Evolutionary conservation across 208 protist genomes (phyloP).

Genomic region (Leishmania aethiopica): DNA sequence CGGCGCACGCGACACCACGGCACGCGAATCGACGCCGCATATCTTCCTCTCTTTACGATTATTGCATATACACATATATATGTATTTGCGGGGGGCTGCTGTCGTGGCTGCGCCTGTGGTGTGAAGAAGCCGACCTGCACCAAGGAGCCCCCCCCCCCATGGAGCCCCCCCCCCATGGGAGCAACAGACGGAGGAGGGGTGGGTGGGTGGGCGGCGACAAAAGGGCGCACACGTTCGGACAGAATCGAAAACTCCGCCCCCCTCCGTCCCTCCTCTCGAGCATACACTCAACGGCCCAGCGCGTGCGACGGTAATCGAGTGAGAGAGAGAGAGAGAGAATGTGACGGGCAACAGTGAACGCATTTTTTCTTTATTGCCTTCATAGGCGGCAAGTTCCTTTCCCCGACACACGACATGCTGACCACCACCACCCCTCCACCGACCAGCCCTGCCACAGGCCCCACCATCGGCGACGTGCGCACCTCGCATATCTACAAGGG

Average conservation of each 20-base stretch:
- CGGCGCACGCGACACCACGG: background rate
- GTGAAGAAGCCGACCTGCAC: background rate
- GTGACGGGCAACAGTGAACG: too few relatives aligned
- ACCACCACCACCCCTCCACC: too few relatives aligned
- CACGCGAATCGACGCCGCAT: background rate
- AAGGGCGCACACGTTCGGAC: background rate
- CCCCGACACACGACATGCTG: too few relatives aligned
- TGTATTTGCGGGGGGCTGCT: too few relatives aligned
- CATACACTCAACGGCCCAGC: background rate
- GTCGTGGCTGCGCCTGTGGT: background rate
- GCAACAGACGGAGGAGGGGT: background rate
- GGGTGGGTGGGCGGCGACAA: background rate
- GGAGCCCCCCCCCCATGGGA: too few relatives aligned
- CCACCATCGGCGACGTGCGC: background rate
- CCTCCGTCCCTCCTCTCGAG: background rate
- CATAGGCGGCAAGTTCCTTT: background rate
- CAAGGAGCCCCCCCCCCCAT: too few relatives aligned
- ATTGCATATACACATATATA: too few relatives aligned
- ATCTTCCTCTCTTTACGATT: background rate
- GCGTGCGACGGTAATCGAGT: background rate
- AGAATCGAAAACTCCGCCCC: background rate
- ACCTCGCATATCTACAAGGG: too few relatives aligned
- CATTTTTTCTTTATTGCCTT: background rate
- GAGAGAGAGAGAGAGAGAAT: background rate
- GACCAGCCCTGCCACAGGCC: background rate